These are phyloP conservation scores for Phoenix roebelenii DNA, from an alignment of 176 grass and related monocot species.

Conservation along the genomic window DNA sequence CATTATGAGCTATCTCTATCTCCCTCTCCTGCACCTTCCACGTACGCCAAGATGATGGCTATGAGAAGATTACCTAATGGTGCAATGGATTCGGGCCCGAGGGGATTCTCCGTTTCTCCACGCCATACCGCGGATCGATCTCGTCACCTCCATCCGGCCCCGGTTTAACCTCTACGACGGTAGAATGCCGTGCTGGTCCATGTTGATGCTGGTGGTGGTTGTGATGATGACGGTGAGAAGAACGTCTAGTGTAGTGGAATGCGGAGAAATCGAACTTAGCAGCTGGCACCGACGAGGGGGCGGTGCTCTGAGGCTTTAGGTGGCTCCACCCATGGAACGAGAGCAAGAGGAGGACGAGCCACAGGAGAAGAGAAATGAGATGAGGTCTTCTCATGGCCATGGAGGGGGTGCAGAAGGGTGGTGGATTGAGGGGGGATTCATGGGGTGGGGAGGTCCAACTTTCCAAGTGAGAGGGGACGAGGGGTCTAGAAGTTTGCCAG, in stretches of 20 bases:
- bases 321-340: conserved; percentile 25
- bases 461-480: conserved; percentile 1
- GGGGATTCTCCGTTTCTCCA: conserved; percentile 58
- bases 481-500: conserved; percentile 22
- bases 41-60: no score
- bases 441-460: conserved; percentile 25
- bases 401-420: conserved; percentile 13
- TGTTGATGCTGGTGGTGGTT: conserved; percentile 16
- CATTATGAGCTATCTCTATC: no score
- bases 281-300: conserved; percentile 13
- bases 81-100: conserved; percentile 77
- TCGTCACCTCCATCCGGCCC: conserved; percentile 13
- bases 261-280: conserved; percentile 9
- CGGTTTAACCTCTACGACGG: conserved; percentile 7
- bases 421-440: conserved; percentile 16
- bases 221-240: conserved; percentile 5
- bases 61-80: conserved; percentile 30
- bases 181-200: conserved; percentile 18
- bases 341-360: conserved; percentile 55
- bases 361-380: conserved; percentile 33
- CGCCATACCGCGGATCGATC: conserved; percentile 51
- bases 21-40: no score
- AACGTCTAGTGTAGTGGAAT: background rate
- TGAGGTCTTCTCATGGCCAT: conserved; percentile 49
- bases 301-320: background rate